These are phyloP conservation scores for Colletotrichum zoysiae DNA, from an alignment of 2,329 filamentous ascomycete species.

Conservation along the genomic window DNA sequence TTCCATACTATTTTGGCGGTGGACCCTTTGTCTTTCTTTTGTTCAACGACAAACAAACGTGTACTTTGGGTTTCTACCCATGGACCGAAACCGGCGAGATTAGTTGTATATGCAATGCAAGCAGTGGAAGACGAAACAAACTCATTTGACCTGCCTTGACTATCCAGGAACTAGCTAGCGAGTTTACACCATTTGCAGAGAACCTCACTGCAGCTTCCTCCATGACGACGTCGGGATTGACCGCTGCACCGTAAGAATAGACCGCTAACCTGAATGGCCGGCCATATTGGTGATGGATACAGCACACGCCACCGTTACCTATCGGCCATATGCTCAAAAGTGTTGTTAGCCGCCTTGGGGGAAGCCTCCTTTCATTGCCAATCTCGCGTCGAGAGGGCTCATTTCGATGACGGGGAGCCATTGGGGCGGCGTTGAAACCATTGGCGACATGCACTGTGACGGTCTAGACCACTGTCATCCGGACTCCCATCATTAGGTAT, in stretches of 20 bases:
- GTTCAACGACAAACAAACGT: slow-evolving; percentile 15
- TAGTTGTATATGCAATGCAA: slow-evolving; percentile 30
- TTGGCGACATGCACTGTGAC: slow-evolving; percentile 6
- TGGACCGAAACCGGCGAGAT: not conserved
- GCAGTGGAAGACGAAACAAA: slow-evolving; percentile 25
- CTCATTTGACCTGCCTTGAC: slow-evolving; percentile 22
- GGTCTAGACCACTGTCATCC: slow-evolving; percentile 18
- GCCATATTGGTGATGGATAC: slow-evolving; percentile 17
- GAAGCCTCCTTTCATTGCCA: slow-evolving; percentile 25
- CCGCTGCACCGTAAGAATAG: not conserved
- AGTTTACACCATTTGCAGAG: slow-evolving; percentile 15
- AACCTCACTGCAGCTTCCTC: slow-evolving; percentile 1
- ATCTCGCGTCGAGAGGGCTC: slow-evolving; percentile 39
- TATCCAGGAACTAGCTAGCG: slow-evolving; percentile 21
- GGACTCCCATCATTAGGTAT: slow-evolving; percentile 13
- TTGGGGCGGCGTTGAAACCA: slow-evolving; percentile 22
- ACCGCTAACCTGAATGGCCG: slow-evolving; percentile 1
- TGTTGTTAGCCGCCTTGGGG: slow-evolving; percentile 7
- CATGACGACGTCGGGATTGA: slow-evolving; percentile 6
- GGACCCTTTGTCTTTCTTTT: slow-evolving; percentile 32
- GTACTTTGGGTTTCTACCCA: slow-evolving; percentile 5
- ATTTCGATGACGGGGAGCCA: slow-evolving; percentile 37
- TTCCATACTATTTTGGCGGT: slow-evolving; percentile 34
- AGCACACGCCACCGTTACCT: slow-evolving; percentile 13
- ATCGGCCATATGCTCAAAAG: slow-evolving; percentile 7